Evolutionary conservation across 441 rosid species (phyloP), one percentile per base, ranked within the genome.

Genomic region (Geranium incanum): DNA sequence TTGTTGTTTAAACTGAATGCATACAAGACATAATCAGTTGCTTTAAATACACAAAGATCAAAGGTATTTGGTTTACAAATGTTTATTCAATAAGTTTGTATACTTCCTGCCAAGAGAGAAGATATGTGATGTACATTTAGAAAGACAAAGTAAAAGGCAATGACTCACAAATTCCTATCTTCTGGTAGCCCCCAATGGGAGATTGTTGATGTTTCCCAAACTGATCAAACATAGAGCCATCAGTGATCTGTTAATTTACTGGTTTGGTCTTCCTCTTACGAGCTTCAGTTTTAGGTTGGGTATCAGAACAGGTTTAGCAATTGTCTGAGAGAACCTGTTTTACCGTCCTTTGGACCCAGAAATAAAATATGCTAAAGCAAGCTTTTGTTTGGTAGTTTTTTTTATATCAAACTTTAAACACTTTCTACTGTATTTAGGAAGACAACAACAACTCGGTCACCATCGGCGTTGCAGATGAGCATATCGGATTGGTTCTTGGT

Each of bases 401-500:
- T 45, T 45, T 0, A 15, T 52, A 15, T 13, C 16, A 5, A 13
- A 52, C 60, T 15, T 52, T 15, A 55, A 55, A 55, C 62, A 5
- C 23, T 16, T 15, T 16, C 7, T 55, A 16, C 16, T 55, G n/a
- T 55, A n/a, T 55, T n/a, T 84, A 95, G 99, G 99, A 91, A 72
- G 98, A 95, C 68, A 85, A 74, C 62, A 81, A 84, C 50, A 84
- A 80, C 79, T 85, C 96, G 1, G 75, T 88, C 84, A 91, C 96
- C 33, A 88, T 93, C 67, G 99, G 97, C 68, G 88, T 93, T 71
- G 82, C 94, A 12, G 98, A 95, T 80, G 99, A 85, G 76, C 96
- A 88, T 82, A 86, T 91, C 28, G 99, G 98, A 23, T 74, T 93
- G 80, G 91, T 95, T 77, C 91, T 93, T 77, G 98, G 99, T 66